phyloP scores from a whole-genome alignment of 257 asterid genomes.

The Nicotiana otophora region DNA sequence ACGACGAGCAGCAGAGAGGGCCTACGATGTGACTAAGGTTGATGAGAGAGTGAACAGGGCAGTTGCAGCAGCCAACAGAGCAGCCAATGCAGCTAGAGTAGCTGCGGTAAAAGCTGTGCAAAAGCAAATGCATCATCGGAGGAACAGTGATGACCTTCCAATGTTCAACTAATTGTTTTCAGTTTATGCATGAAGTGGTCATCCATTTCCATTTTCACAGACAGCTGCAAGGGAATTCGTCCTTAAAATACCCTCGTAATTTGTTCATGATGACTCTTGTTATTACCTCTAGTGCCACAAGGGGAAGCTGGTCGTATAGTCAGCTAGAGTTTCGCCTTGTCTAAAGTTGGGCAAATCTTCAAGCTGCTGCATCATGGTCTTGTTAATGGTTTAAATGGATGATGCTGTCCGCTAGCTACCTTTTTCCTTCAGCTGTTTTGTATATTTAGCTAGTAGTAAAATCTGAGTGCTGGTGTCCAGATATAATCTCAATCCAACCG shows the following conservation, averaged over 20 bases:
- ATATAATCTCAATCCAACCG: background rate
- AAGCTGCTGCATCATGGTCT: background rate
- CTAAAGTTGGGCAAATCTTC: background rate
- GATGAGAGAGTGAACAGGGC: constrained; percentile 41
- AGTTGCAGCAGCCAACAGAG: constrained; percentile 32
- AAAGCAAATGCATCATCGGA: constrained; percentile 34
- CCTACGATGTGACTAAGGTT: constrained; percentile 33
- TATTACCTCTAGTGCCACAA: background rate
- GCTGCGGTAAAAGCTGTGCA: constrained; percentile 43
- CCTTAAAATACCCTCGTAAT: background rate
- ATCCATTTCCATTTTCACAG: background rate
- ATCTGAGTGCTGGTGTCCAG: background rate
- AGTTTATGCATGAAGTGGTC: background rate
- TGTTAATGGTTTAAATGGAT: background rate
- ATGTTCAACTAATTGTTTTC: background rate
- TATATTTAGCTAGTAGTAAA: constrained; percentile 4
- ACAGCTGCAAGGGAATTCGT: background rate
- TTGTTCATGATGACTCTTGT: background rate
- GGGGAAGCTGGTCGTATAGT: background rate
- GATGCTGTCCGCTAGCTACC: background rate
- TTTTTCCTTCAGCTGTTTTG: constrained; percentile 6
- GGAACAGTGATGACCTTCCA: constrained; percentile 26
- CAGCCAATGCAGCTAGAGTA: constrained; percentile 43
- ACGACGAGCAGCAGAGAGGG: constrained; percentile 34
- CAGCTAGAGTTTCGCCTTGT: background rate